These are phyloP conservation scores for Nitzschia sp. DNA, from an alignment of 108 stramenopile genomes.

Conservation along the genomic window DNA sequence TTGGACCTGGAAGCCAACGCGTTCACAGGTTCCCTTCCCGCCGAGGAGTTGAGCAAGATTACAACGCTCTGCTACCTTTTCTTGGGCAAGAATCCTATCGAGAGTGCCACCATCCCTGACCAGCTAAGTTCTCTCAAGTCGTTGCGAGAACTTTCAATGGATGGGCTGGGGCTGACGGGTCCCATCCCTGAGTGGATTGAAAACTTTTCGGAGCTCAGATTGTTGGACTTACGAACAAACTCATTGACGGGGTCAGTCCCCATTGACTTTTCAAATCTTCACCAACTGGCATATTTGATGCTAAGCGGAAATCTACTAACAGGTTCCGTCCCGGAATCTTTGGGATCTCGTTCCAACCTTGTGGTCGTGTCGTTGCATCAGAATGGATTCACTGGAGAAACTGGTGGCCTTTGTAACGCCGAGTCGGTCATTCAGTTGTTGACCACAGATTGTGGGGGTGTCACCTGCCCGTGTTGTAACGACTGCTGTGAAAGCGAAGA, in stretches of 20 bases:
- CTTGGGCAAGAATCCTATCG: constrained; percentile 25
- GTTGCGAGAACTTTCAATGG: constrained; percentile 35
- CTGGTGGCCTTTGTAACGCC: constrained; percentile 11
- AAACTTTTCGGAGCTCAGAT: constrained; percentile 19
- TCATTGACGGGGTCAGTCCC: constrained; percentile 18
- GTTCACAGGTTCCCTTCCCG: constrained; percentile 26
- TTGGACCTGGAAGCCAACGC: constrained; percentile 26
- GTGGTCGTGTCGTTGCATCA: constrained; percentile 31
- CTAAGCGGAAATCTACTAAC: constrained; percentile 22
- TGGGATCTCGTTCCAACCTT: constrained; percentile 5
- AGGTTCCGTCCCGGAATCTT: constrained; percentile 12
- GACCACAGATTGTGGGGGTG: constrained; percentile 29
- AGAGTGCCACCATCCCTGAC: constrained; percentile 18
- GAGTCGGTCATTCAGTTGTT: constrained; percentile 9
- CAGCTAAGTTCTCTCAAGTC: constrained; percentile 16
- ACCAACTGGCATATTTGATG: constrained; percentile 21
- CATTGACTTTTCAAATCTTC: constrained; percentile 19
- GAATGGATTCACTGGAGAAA: constrained; percentile 24
- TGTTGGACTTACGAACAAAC: constrained; percentile 32
- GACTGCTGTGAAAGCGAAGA: constrained; percentile 37
- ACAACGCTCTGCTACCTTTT: constrained; percentile 24
- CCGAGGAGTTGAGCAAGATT: neutral
- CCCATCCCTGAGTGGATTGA: constrained; percentile 35
- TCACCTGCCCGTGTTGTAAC: constrained; percentile 26
- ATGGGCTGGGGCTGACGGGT: constrained; percentile 10